phyloP scores from a whole-genome alignment of 768 basidiomycete genomes.

The Dacryopinax spathularia region DNA sequence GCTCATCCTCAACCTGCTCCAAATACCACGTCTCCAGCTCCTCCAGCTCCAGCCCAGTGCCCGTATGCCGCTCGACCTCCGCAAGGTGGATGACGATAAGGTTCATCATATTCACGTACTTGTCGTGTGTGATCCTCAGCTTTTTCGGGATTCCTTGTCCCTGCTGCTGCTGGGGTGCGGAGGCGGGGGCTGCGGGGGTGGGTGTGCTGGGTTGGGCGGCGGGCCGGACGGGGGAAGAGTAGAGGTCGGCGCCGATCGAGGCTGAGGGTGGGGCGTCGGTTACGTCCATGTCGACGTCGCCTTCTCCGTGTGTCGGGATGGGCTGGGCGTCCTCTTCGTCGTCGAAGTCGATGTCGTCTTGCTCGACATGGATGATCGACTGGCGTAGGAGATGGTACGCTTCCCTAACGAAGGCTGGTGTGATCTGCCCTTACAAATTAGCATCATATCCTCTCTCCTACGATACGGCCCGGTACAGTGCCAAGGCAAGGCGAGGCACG shows the following conservation, averaged over 20 bases:
- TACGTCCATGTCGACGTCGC: slow-evolving; percentile 30
- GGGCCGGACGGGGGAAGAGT: slow-evolving; percentile 18
- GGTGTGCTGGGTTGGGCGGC: slow-evolving; percentile 23
- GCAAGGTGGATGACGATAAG: slow-evolving; percentile 72
- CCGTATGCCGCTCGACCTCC: slow-evolving; percentile 59
- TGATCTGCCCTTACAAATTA: too few species aligned
- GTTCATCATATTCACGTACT: slow-evolving; percentile 80
- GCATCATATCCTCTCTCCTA: too few species aligned
- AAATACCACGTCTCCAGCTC: slow-evolving; percentile 96
- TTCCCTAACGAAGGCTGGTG: slow-evolving; percentile 85
- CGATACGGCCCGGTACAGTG: too few species aligned
- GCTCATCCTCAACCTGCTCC: slow-evolving; percentile 70
- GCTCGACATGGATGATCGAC: slow-evolving; percentile 98
- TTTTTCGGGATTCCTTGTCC: slow-evolving; percentile 39
- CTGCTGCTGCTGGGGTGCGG: slow-evolving; percentile 26
- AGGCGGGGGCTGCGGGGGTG: slow-evolving; percentile 17
- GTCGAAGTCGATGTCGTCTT: slow-evolving; percentile 96
- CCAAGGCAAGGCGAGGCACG: too few species aligned
- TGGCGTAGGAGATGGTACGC: slow-evolving; percentile 86
- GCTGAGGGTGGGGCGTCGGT: slow-evolving; percentile 31
- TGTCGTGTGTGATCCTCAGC: slow-evolving; percentile 91
- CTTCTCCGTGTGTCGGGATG: slow-evolving; percentile 46
- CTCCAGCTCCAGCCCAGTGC: slow-evolving; percentile 68
- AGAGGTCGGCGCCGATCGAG: slow-evolving; percentile 5
- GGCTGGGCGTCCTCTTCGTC: slow-evolving; percentile 67